phyloP scores from a whole-genome alignment of 192 early-diverging fungal species.

The Physocladia obscura region DNA sequence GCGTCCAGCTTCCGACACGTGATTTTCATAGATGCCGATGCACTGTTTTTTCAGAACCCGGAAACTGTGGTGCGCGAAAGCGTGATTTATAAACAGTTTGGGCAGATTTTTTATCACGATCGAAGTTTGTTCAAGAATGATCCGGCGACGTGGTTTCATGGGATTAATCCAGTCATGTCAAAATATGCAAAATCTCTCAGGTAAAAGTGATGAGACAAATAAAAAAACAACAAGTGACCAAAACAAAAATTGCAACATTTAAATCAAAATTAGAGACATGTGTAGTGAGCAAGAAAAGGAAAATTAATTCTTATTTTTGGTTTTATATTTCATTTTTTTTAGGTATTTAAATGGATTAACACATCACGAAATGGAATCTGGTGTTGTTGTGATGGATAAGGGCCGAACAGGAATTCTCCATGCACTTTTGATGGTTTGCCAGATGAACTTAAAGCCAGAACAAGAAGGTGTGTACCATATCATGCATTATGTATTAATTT shows the following conservation, averaged over 20 bases:
- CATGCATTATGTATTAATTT: slow-evolving; percentile 11
- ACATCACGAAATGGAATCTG: slow-evolving; percentile 65
- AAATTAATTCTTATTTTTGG: slow-evolving; percentile 4
- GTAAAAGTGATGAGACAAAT: neutral
- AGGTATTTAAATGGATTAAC: slow-evolving; percentile 43
- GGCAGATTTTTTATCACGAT: slow-evolving; percentile 62
- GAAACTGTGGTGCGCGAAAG: slow-evolving; percentile 45
- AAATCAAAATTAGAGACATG: too few relatives aligned
- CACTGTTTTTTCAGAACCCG: slow-evolving; percentile 63
- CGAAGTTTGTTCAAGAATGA: slow-evolving; percentile 40
- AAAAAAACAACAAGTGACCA: too few relatives aligned
- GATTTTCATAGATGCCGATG: slow-evolving; percentile 74
- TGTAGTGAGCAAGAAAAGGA: too few relatives aligned
- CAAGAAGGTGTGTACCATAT: slow-evolving; percentile 28
- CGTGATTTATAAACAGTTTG: slow-evolving; percentile 43
- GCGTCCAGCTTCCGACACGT: slow-evolving; percentile 60
- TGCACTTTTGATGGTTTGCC: slow-evolving; percentile 56
- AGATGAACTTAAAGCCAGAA: slow-evolving; percentile 45
- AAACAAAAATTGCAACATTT: too few relatives aligned
- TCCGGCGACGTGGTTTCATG: slow-evolving; percentile 49
- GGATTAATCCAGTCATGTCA: slow-evolving; percentile 5
- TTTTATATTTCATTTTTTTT: neutral
- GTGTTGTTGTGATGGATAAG: slow-evolving; percentile 69
- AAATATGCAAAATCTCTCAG: neutral
- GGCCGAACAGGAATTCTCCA: slow-evolving; percentile 38